Base-by-base conservation (phyloP, 148 eudicot genomes). In the Fagopyrum esculentum region DNA sequence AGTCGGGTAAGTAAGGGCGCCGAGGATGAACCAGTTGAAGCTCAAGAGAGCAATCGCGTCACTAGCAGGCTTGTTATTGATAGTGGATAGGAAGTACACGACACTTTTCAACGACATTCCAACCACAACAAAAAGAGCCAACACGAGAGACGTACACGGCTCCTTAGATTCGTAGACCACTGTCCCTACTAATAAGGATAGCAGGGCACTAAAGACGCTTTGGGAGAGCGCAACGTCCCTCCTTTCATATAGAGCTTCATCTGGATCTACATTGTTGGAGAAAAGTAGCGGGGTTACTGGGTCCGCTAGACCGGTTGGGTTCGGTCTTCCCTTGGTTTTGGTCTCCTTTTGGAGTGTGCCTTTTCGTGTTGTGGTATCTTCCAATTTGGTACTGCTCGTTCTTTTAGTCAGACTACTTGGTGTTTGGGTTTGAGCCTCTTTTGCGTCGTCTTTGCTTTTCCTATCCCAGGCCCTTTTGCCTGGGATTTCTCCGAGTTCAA, bases 11-110 rank as follows among this genome's bases (percentile, higher is more conserved):
- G 98, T 56, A 69, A 91, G 85, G 15, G 89, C 79, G 45, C 97
- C 98, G 3, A 93, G 97, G 35, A 93, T 75, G 48, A 93, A 93
- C 89, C 97, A 93, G 79, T 89, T 93, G 81, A 93, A 77, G 83
- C 95, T 83, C 76, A 93, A 77, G 74, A 93, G 98, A 19, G 89
- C 86, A 45, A 89, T 85, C 1, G 90, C 91, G 68, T 88, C 93
- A 3, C 84, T 80, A 55, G 93, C 90, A 0, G 88, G 88, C 79
- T 81, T 85, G 63, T 86, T 87, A 49, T 72, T 74, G 8, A 87
- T 78, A 61, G 90, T 82, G 0, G 85, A 80, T 80, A 88, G 87
- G 77, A 91, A 87, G 69, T 75, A 84, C 15, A 86, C 77, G 0
- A 86, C 93, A 11, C 95, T 91, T 69, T 78, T 81, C 75, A 91